Evolutionary conservation across 2,329 filamentous ascomycete genomes (phyloP), one percentile per base, ranked within the genome.

Genomic region (Ophiostoma tasmaniense): DNA sequence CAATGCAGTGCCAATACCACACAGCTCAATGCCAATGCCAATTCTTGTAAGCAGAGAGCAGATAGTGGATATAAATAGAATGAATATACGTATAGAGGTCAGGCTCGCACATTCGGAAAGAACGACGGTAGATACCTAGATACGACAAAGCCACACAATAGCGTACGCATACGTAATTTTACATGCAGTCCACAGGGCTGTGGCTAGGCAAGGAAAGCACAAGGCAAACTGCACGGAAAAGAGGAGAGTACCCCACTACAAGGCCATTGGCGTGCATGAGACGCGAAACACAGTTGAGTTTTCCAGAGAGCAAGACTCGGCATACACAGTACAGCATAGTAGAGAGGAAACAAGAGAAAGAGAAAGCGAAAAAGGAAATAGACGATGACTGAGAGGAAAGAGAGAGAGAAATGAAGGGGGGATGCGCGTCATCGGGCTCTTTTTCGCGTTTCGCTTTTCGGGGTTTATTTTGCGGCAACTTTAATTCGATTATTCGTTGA

Each of bases 141-240:
- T 55, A 55, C n/a, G 22, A 55, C n/a, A 39, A 39, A 39, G 13
- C 37, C 37, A 55, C 11, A 55, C 22, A 17, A 3, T 25, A 28
- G 55, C 14, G 25, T 30, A 61, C n/a, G 25, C 61, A 64, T 64
- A 64, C 33, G 61, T 64, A 64, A 64, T 64, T 35, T 22, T 22
- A 37, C 61, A 64, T 64, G 33, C 30, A 64, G 59, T n/a, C 59
- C 61, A 64, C 61, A 64, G 61, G 61, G 61, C 61, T 64, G 30
- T 37, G 61, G 61, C 61, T 37, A 35, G n/a, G 50, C 20, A 13
- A 13, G 8, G 10, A 22, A 55, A 25, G 50, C 17, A 33, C 61
- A 64, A 64, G 61, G 61, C 61, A 64, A 64, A 64, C 30, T 64
- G 61, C 59, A 17, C 33, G 17, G 17, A 64, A 35, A 64, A 64